A percentile compares a stretch with the other conserved stretches of the same genome.
phyloP scores from a whole-genome alignment of 768 basidiomycete species.

The Cubamyces sp. region DNA sequence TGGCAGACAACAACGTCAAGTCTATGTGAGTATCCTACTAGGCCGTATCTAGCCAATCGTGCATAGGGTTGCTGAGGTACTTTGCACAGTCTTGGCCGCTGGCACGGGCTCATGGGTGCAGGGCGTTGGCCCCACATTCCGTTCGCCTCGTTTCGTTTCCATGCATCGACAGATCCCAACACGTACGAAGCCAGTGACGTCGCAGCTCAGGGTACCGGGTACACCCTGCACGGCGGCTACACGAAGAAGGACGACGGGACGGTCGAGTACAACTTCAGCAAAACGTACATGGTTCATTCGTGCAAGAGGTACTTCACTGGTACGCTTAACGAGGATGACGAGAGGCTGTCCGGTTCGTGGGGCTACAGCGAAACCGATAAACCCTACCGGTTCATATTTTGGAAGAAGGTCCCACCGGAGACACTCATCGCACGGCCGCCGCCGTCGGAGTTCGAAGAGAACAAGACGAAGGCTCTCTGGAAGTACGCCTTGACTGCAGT shows the following conservation, averaged over 20 bases:
- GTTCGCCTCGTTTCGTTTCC: constrained; percentile 10
- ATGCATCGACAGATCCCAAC: constrained; percentile 19
- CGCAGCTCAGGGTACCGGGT: constrained; percentile 19
- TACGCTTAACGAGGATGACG: constrained; percentile 23
- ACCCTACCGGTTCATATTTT: constrained; percentile 31
- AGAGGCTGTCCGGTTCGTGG: constrained; percentile 35
- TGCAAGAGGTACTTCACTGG: constrained; percentile 32
- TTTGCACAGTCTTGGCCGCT: constrained; percentile 27
- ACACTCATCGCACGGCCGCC: constrained; percentile 36
- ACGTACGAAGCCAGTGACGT: constrained; percentile 22
- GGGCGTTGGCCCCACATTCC: constrained; percentile 12
- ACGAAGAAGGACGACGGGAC: constrained; percentile 15
- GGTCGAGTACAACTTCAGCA: constrained; percentile 26
- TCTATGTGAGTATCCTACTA: constrained; percentile 4
- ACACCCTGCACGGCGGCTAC: constrained; percentile 27
- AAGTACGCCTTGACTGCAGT: constrained; percentile 36
- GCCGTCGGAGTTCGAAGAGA: constrained; percentile 29
- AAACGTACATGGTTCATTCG: constrained; percentile 30
- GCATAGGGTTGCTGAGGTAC: neutral
- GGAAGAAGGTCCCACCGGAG: constrained; percentile 34
- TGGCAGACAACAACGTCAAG: constrained; percentile 14
- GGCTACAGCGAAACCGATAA: constrained; percentile 27
- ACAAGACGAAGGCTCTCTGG: constrained; percentile 38
- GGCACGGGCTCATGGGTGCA: constrained; percentile 30
- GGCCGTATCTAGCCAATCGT: neutral